Evolutionary conservation across 2,329 filamentous ascomycete genomes (phyloP).

Genomic region (Penicillium sp.): DNA sequence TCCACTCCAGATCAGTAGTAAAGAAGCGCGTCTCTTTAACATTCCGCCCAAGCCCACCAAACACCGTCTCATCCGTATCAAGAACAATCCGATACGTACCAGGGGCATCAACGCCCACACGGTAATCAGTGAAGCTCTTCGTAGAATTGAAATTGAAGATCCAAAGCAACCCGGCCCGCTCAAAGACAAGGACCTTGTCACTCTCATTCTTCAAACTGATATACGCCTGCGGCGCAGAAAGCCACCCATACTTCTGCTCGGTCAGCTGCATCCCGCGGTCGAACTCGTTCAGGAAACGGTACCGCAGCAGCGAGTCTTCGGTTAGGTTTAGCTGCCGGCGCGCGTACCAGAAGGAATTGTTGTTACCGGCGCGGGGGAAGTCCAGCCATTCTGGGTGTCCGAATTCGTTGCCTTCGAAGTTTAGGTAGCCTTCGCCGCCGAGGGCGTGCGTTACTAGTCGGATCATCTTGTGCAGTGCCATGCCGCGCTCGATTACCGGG

Average conservation of each 20-base stretch:
- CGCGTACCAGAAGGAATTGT: conserved; percentile 90
- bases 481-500: conserved; percentile 76
- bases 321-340: conserved; percentile 87
- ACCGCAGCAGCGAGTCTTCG: conserved; percentile 75
- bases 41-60: conserved; percentile 71
- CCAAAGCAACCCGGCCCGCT: conserved; percentile 80
- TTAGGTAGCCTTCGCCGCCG: conserved; percentile 92
- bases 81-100: conserved; percentile 83
- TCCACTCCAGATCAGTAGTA: conserved; percentile 85
- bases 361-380: conserved; percentile 86
- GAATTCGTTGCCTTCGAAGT: conserved; percentile 98
- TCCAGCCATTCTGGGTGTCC: conserved; percentile 98
- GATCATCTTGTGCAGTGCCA: conserved; percentile 95
- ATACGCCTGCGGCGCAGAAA: conserved; percentile 75
- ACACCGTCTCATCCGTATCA: conserved; percentile 66
- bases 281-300: conserved; percentile 86
- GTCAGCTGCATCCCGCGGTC: conserved; percentile 82
- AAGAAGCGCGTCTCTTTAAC: conserved; percentile 79
- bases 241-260: conserved; percentile 85
- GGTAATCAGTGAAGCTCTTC: conserved; percentile 80
- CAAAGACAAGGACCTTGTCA: conserved; percentile 94
- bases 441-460: conserved; percentile 82
- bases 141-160: conserved; percentile 92
- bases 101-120: conserved; percentile 72
- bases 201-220: conserved; percentile 86